Evolutionary conservation across 1,284 basidiomycete species (phyloP), one percentile per base, ranked within the genome.

Genomic region (Cryptococcus sp.): DNA sequence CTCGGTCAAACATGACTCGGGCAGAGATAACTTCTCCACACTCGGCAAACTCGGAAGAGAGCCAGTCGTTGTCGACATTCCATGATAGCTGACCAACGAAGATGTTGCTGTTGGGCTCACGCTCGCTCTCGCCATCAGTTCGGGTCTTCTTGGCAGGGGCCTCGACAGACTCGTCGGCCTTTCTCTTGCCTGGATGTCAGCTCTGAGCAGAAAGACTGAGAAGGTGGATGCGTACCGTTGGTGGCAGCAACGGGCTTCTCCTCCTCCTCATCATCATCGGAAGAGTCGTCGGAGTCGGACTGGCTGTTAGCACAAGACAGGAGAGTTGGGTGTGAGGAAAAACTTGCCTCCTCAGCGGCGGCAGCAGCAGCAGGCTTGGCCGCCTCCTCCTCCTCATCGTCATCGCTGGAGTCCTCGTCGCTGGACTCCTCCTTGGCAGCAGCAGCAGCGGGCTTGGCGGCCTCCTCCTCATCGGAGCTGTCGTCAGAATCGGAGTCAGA

Each of bases 61-160:
- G 85, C 83, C 92, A 91, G 76, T 97, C 94, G 74, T 92, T 88
- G 80, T 98, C 94, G 62, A 98, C 86, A 74, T 91, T 92, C 92
- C 92, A 99, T 31, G 91, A 94, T 47, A 99, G 82, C 59, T 84
- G 84, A 50, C 94, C 94, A 62, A 98, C 91, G 70, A 93, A 98
- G 66, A 98, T 82, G 48, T 85, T 86, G 70, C 82, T 86, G 45
- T 80, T 82, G 14, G 74, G 62, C 57, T 83, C 81, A 57, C 82
- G 81, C 31, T 79, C 76, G 25, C 77, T 77, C 43, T 77, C 73
- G 41, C 74, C 65, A 28, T 62, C 70, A 37, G 63, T 67, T 36
- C 61, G 57, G 48, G 61, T 58, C 78, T 94, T 97, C 81, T 97
- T 97, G 46, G 83, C 76, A 36, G 85, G 80, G 11, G 78, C 78